Evolutionary conservation across 2,329 filamentous ascomycete species (phyloP).

Genomic region (Trichoderma lentiforme): DNA sequence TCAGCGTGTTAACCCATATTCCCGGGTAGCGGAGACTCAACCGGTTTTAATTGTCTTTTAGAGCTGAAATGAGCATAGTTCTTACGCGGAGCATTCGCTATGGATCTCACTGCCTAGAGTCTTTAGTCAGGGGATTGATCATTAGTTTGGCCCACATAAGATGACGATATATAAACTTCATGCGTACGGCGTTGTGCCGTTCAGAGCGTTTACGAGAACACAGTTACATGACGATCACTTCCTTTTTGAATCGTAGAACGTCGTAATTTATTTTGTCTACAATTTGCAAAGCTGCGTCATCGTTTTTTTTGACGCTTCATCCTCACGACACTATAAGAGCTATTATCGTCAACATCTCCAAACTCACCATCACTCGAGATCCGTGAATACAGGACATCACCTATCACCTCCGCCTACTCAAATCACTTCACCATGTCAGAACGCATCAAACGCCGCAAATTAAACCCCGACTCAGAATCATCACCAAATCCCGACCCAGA

Average conservation of each 20-base stretch:
- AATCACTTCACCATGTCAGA: not conserved
- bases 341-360: not conserved
- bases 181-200: not conserved
- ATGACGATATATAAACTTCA: not conserved
- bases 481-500: not conserved
- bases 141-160: not conserved
- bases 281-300: not conserved
- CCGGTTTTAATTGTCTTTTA: not conserved
- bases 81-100: not conserved
- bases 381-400: not conserved
- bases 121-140: not conserved
- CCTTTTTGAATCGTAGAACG: not conserved
- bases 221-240: not conserved
- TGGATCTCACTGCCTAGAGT: not conserved
- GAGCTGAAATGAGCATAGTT: not conserved
- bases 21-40: not conserved
- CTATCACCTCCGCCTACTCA: not conserved
- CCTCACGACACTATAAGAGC: fast-evolving
- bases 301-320: not conserved
- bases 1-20: too few species aligned
- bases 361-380: not conserved
- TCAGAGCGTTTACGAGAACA: not conserved
- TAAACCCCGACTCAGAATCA: not conserved
- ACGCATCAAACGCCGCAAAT: not conserved
- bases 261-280: too few species aligned